Base-by-base conservation (phyloP, 257 asterid genomes). In the Solanum chilense region DNA sequence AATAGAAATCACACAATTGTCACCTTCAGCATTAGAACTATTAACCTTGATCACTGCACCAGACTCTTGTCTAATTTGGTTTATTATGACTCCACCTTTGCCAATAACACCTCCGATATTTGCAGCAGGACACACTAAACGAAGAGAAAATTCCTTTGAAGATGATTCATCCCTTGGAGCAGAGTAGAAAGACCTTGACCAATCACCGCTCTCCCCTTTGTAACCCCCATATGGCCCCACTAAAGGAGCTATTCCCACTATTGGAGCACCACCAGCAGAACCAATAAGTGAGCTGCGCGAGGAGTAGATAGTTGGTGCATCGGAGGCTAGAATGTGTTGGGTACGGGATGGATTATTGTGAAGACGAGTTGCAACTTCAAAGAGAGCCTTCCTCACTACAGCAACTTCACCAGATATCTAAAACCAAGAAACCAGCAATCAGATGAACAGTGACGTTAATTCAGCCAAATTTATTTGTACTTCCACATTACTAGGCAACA, bases 291-390 rank as follows among this genome's bases (percentile, higher is more conserved):
- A 86, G 73, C 83, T 87, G 29, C 87, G 64, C n/a, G 87, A 68
- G 41, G 90, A 76, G 82, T 88, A 88, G 41, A 47, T n/a, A 16
- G 29, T 85, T 77, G 90, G 81, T 27, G 84, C 71, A 58, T 84
- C 88, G 4, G 88, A 85, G 12, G 88, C 88, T 31, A 88, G 71
- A 27, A 85, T 33, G 68, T 88, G 88, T 66, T 88, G 90, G 25
- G 90, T 42, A 64, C 90, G 88, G 33, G 90, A 88, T 85, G 90
- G 90, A 85, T 88, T 88, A 76, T 88, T 83, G 74, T 88, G 90
- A n/a, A 88, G 73, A 33, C 90, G 90, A 75, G 90, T 31, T 77
- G 90, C 73, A 27, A 88, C 85, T 80, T 85, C 78, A 85, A 75
- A 44, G 27, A 88, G 86, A 84, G 90, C 90, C 82, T 88, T 88